Base-by-base conservation (phyloP, 331 rosid species). In the Stylosanthes scabra region DNA sequence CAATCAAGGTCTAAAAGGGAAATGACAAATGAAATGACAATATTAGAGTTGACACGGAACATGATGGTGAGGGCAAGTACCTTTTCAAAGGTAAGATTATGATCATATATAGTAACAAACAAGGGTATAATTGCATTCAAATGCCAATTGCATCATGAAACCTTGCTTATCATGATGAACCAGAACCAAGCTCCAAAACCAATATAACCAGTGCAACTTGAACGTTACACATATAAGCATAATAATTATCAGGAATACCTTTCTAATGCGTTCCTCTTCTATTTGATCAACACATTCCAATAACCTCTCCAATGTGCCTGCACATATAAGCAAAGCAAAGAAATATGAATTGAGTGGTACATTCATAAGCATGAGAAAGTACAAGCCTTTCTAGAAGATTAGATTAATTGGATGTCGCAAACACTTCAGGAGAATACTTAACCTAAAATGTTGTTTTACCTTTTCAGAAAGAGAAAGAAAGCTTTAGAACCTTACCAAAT, bases 251-350 rank as follows among this genome's bases (percentile, higher is more conserved):
- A 50, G 69, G 45, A 63, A 56, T 88, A 91, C 98, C 96, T 84
- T 84, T 88, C 74, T 90, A 65, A 94, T 82, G 73, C 97, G 97
- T 14, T 74, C 97, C 83, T 90, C 92, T 74, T 78, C 81, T 15
- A 91, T 74, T 82, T 94, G 93, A 82, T 94, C 96, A 9, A 90
- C 91, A 75, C 86, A 84, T 71, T 76, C 87, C 87, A 94, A 81
- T 84, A 94, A 74, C 82, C 78, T 91, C 78, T 94, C 99, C 82
- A 94, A 75, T 16, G 97, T 78, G 77, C 93, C 97, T 89, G 86
- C 49, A 50, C 64, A 80, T 41, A 71, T 27, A 75, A 66, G 54
- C 54, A 55, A 72, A 70, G 64, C 76, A 55, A 34, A 34, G 64
- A 76, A 55, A 54, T 52, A 74, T 60, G 20, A 44, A 46, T 76